Conservation (phyloP, 306 rosid genomes). For the Vicia villosa region DNA sequence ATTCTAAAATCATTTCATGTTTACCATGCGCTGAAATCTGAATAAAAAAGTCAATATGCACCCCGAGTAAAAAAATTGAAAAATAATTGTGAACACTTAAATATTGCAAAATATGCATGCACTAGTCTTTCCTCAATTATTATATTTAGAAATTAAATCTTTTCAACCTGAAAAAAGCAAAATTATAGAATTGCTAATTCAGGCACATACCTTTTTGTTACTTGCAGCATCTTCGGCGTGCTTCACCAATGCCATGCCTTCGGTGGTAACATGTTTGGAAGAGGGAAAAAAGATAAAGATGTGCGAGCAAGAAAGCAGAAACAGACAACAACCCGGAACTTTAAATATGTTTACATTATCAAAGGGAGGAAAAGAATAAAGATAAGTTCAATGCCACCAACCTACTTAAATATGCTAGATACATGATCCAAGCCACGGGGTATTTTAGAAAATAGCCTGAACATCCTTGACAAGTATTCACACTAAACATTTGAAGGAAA, state of each 20-base stretch:
- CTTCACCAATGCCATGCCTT: no score
- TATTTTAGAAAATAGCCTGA: no score
- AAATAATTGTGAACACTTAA: conserved; percentile 17
- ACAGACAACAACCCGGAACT: background rate
- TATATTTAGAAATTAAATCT: no score
- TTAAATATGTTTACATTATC: background rate
- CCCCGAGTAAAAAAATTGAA: background rate
- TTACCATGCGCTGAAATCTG: background rate
- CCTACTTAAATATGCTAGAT: conserved; percentile 88
- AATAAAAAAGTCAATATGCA: background rate
- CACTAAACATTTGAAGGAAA: no score
- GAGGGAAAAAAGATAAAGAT: no score
- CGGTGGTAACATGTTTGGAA: no score
- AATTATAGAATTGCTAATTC: no score
- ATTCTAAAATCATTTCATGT: no score
- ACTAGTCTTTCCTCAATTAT: conserved; percentile 20
- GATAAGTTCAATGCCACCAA: conserved; percentile 39
- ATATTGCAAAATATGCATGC: conserved; percentile 5
- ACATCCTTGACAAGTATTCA: no score
- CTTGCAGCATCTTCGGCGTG: no score
- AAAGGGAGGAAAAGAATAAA: conserved; percentile 16
- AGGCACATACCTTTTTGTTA: no score
- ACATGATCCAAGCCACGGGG: conserved; percentile 91
- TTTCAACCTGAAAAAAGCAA: no score
- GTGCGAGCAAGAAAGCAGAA: conserved; percentile 1